Evolutionary conservation across 352 stramenopile species (phyloP).

Genomic region (Phytopythium cucurbitacearum): DNA sequence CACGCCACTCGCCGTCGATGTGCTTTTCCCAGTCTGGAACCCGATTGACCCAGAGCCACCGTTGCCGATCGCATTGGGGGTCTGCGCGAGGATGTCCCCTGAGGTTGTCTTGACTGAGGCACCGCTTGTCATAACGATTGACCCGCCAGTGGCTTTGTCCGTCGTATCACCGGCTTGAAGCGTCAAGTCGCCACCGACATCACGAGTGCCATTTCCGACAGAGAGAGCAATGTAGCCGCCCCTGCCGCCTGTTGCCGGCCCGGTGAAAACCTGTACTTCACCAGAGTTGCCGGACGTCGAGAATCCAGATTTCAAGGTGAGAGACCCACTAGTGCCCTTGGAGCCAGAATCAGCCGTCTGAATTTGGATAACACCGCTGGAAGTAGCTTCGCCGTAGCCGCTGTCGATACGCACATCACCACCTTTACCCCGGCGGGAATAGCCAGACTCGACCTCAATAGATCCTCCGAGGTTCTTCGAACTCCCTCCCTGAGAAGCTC

Average conservation of each 20-base stretch:
- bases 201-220: conserved; percentile 49
- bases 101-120: conserved; percentile 49
- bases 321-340: conserved; percentile 47
- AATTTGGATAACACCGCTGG: conserved; percentile 51
- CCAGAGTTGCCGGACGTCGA: conserved; percentile 57
- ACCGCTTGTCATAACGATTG: conserved; percentile 52
- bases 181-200: conserved; percentile 50
- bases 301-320: conserved; percentile 51
- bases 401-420: conserved; percentile 42
- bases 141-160: conserved; percentile 49
- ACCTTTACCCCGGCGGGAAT: conserved; percentile 42
- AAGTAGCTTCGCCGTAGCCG: conserved; percentile 47
- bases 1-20: conserved; percentile 23
- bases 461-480: conserved; percentile 63
- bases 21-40: conserved; percentile 33
- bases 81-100: conserved; percentile 54
- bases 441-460: conserved; percentile 72
- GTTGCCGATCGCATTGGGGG: conserved; percentile 37
- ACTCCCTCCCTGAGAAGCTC: conserved; percentile 70
- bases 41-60: conserved; percentile 48
- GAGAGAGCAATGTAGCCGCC: conserved; percentile 53
- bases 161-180: conserved; percentile 65
- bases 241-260: conserved; percentile 43
- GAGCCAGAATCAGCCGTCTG: conserved; percentile 48
- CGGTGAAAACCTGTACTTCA: conserved; percentile 52